These are phyloP conservation scores for Phytophthora lateralis DNA, from an alignment of 352 stramenopile genomes.

Conservation along the genomic window DNA sequence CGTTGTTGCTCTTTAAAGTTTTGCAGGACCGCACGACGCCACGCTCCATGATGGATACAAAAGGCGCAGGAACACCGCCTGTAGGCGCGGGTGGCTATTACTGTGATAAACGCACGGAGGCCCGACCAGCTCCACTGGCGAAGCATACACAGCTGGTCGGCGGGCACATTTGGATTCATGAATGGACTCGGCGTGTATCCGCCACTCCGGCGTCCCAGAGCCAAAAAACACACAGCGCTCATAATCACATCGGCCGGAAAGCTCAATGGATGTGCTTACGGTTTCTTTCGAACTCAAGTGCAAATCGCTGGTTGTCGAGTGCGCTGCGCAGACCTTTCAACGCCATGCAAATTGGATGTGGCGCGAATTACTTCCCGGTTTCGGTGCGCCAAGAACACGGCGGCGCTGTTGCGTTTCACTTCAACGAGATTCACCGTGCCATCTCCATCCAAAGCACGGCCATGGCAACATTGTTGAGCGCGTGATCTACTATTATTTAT, in stretches of 20 bases:
- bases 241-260: slow-evolving; percentile 4
- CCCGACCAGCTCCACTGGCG: slow-evolving; percentile 10
- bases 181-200: slow-evolving; percentile 9
- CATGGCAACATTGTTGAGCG: background rate
- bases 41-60: slow-evolving; percentile 26
- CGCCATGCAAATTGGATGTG: slow-evolving; percentile 11
- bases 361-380: slow-evolving; percentile 19
- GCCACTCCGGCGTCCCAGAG: background rate
- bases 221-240: slow-evolving; percentile 8
- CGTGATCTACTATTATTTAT: no score
- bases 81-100: background rate
- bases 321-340: background rate
- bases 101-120: background rate
- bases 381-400: slow-evolving; percentile 6
- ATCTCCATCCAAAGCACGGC: slow-evolving; percentile 6
- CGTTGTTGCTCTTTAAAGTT: background rate
- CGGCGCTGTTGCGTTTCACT: slow-evolving; percentile 21
- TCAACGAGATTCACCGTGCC: slow-evolving; percentile 12
- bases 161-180: slow-evolving; percentile 10
- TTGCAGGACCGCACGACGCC: slow-evolving; percentile 8
- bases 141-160: slow-evolving; percentile 13
- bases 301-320: slow-evolving; percentile 1
- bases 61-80: background rate
- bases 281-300: background rate
- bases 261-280: slow-evolving; percentile 10